Conservation (phyloP, 768 basidiomycete species). For the Russula sp. region DNA sequence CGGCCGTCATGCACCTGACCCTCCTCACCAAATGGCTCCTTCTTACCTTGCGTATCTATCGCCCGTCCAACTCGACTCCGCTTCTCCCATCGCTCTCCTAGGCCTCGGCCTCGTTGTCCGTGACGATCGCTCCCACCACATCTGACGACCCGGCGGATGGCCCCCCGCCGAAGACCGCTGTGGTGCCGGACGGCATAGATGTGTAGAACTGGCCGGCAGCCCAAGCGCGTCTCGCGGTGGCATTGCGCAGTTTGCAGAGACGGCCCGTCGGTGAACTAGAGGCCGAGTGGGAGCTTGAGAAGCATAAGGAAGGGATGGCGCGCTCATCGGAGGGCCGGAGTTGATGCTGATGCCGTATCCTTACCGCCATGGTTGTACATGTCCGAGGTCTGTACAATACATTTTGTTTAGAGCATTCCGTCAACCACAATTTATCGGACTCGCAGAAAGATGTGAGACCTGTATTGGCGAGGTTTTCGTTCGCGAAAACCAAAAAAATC, state of each 20-base stretch:
- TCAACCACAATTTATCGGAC: no score
- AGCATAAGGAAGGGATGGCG: constrained; percentile 29
- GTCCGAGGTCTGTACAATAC: not conserved
- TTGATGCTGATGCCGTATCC: not conserved
- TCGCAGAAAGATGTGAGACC: no score
- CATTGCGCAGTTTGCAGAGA: constrained; percentile 49
- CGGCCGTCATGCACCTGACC: constrained; percentile 44
- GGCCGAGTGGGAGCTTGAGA: constrained; percentile 46
- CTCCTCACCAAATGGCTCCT: constrained; percentile 42
- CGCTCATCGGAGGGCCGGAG: not conserved
- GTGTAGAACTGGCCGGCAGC: constrained; percentile 51
- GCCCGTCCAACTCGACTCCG: constrained; percentile 31
- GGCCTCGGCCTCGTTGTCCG: not conserved
- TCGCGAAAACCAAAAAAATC: no score
- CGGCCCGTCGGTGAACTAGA: constrained; percentile 49
- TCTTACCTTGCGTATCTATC: constrained; percentile 46
- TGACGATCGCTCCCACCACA: not conserved
- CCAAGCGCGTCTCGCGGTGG: constrained; percentile 43
- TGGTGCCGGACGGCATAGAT: not conserved
- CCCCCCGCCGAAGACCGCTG: not conserved
- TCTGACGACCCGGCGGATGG: not conserved
- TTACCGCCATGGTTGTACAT: not conserved
- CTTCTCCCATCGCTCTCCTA: constrained; percentile 5
- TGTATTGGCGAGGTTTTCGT: no score
- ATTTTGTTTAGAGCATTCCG: no score